These are phyloP conservation scores for Arthrobotrys pseudoclavata DNA, from an alignment of 2,329 filamentous ascomycete genomes.

Conservation along the genomic window DNA sequence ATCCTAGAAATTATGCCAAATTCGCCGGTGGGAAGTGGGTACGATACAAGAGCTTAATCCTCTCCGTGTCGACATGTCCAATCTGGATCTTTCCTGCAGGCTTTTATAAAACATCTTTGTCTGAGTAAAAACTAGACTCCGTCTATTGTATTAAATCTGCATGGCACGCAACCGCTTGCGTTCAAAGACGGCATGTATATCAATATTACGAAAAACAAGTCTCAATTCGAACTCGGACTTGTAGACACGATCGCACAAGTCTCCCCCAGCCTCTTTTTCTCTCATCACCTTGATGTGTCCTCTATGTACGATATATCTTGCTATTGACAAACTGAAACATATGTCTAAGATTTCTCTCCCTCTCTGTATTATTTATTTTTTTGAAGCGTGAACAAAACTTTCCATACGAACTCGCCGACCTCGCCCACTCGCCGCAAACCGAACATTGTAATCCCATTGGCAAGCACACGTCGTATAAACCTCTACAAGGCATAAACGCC, in stretches of 20 bases:
- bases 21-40: conserved; percentile 36
- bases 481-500: conserved; percentile 4
- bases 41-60: conserved; percentile 7
- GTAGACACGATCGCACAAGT: background rate
- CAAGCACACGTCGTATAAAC: conserved; percentile 1
- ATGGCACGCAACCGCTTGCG: conserved; percentile 38
- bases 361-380: background rate
- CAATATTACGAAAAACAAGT: background rate
- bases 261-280: background rate
- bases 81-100: background rate
- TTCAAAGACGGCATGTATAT: conserved; percentile 27
- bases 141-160: background rate
- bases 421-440: background rate
- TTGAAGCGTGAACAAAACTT: too few species aligned
- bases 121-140: background rate
- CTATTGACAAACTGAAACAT: conserved; percentile 34
- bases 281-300: background rate
- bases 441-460: conserved; percentile 1
- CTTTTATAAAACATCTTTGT: background rate
- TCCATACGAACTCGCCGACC: background rate
- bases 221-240: conserved; percentile 5
- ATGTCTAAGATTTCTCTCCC: conserved; percentile 35
- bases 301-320: conserved; percentile 11
- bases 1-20: conserved; percentile 41
- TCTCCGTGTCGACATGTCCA: conserved; percentile 23